A percentile compares a stretch with the other conserved stretches of the same genome.
These are phyloP conservation scores for Oryza nivara DNA, from an alignment of 176 grass and related monocot genomes.

Conservation along the genomic window DNA sequence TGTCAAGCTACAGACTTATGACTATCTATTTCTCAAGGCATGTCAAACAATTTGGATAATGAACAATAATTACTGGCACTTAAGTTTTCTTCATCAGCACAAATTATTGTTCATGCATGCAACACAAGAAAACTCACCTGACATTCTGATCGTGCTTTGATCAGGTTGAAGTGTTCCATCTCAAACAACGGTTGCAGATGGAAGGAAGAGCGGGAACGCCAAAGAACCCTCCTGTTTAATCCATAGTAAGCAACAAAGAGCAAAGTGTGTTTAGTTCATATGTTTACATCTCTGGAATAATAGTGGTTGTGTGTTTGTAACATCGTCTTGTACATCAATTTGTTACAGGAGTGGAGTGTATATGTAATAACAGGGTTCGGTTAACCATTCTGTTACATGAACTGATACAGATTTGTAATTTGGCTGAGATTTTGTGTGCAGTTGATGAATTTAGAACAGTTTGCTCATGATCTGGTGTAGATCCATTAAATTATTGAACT, in stretches of 20 bases:
- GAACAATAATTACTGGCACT: not conserved
- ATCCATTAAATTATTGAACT: not conserved
- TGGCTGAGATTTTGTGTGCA: not conserved
- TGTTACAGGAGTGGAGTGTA: not conserved
- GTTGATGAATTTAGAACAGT: not conserved
- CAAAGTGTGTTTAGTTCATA: not conserved
- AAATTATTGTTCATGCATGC: not conserved
- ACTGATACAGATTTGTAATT: conserved; percentile 20
- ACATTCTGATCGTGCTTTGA: conserved; percentile 25
- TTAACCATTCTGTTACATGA: conserved; percentile 2
- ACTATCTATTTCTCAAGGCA: not conserved
- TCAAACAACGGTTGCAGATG: conserved; percentile 79
- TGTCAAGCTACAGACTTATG: not conserved
- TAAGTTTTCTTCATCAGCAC: not conserved
- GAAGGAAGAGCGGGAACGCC: conserved; percentile 69
- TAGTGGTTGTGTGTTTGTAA: conserved; percentile 25
- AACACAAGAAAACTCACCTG: conserved; percentile 8
- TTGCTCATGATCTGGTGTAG: not conserved
- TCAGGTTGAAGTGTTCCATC: conserved; percentile 87
- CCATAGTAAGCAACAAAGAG: not conserved
- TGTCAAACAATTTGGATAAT: not conserved
- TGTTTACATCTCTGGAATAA: not conserved
- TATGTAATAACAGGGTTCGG: conserved; percentile 30
- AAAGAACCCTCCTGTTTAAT: conserved; percentile 56
- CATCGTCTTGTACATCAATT: conserved; percentile 32